A percentile compares a stretch with the other conserved stretches of the same genome.
phyloP scores from a whole-genome alignment of 495 filamentous ascomycete genomes.

The Penicillium tannophilum region DNA sequence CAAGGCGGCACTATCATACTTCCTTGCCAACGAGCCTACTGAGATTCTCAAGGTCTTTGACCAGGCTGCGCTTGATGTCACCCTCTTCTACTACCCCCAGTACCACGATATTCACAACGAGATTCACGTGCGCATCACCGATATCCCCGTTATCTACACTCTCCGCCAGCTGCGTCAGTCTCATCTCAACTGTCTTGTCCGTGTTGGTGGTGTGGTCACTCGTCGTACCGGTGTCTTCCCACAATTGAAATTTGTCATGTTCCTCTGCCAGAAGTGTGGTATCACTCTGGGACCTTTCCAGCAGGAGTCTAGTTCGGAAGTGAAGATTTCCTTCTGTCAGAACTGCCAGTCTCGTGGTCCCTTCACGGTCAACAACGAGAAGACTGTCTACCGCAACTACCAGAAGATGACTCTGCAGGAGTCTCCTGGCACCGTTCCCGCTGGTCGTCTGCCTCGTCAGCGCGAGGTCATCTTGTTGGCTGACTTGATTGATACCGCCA shows the following conservation, averaged over 20 bases:
- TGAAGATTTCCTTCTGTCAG: conserved; percentile 95
- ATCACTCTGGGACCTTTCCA: conserved; percentile 93
- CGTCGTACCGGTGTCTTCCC: conserved; percentile 97
- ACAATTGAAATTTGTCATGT: conserved; percentile 96
- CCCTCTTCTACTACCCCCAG: conserved; percentile 92
- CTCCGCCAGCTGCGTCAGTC: conserved; percentile 94
- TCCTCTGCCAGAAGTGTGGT: conserved; percentile 92
- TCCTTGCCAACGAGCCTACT: conserved; percentile 91
- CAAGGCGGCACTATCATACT: conserved; percentile 97
- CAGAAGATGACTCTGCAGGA: conserved; percentile 98
- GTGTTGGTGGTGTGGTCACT: conserved; percentile 94
- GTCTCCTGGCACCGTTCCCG: conserved; percentile 94
- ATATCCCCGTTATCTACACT: conserved; percentile 93
- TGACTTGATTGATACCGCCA: conserved; percentile 95
- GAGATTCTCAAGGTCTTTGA: conserved; percentile 97
- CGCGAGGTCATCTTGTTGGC: conserved; percentile 95
- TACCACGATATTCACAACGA: conserved; percentile 98
- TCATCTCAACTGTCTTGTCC: conserved; percentile 94
- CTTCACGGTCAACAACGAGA: conserved; percentile 94
- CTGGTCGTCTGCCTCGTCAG: conserved; percentile 91
- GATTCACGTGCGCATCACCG: conserved; percentile 96
- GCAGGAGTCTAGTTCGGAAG: conserved; percentile 93
- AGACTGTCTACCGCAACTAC: conserved; percentile 99
- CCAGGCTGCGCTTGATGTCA: conserved; percentile 93
- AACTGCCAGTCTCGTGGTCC: conserved; percentile 96